phyloP scores from a whole-genome alignment of 1,139 yeast genomes.

The Kurtzmaniella natalensis region DNA sequence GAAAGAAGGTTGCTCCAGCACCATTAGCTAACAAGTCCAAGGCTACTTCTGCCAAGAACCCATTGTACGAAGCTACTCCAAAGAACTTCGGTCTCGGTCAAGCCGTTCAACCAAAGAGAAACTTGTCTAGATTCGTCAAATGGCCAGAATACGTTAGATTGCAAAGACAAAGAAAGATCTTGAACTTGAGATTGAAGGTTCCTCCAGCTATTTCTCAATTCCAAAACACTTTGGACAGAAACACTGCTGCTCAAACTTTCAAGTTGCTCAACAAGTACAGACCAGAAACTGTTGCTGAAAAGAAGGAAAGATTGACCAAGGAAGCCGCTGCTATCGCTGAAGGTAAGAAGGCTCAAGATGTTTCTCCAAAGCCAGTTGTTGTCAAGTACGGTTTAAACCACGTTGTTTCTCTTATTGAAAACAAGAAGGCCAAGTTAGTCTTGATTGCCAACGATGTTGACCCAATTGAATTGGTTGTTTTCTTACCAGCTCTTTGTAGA shows the following conservation, averaged over 20 bases:
- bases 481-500: constrained; percentile 97
- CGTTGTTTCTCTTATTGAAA: constrained; percentile 92
- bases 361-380: constrained; percentile 90
- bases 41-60: constrained; percentile 51
- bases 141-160: constrained; percentile 97
- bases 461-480: constrained; percentile 95
- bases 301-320: constrained; percentile 97
- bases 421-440: constrained; percentile 96
- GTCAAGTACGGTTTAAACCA: constrained; percentile 98
- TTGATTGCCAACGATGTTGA: constrained; percentile 98
- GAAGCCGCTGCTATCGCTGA: constrained; percentile 99
- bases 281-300: constrained; percentile 95
- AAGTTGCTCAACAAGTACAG: constrained; percentile 97
- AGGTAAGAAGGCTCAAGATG: constrained; percentile 95
- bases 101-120: constrained; percentile 90
- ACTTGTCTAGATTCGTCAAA: constrained; percentile 92
- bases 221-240: constrained; percentile 93
- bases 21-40: constrained; percentile 59
- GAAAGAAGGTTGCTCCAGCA: constrained; percentile 89
- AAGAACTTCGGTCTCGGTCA: constrained; percentile 97
- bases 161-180: constrained; percentile 85
- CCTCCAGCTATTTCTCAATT: constrained; percentile 98
- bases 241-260: constrained; percentile 95
- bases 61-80: constrained; percentile 82
- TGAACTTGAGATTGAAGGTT: constrained; percentile 92